Conservation (phyloP, 257 asterid species). For the Scutellaria minor region DNA sequence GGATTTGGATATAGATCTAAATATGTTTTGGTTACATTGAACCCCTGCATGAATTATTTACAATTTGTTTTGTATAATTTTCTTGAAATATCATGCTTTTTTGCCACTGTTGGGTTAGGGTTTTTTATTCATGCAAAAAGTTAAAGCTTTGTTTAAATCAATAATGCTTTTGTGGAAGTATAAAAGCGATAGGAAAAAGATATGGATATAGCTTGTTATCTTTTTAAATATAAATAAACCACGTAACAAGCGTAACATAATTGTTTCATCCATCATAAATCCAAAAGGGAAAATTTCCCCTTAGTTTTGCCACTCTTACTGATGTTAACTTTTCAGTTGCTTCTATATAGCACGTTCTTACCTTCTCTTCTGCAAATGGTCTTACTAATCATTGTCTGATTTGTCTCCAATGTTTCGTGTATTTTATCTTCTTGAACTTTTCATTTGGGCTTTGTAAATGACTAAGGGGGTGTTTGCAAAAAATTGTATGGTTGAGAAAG, state of each 20-base stretch:
- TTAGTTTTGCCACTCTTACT: slow-evolving; percentile 16
- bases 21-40: not conserved
- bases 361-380: not conserved
- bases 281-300: not conserved
- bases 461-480: no score
- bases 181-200: not conserved
- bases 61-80: not conserved
- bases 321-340: slow-evolving; percentile 13
- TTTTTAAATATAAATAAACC: not conserved
- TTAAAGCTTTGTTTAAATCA: not conserved
- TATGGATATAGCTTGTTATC: not conserved
- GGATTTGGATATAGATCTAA: slow-evolving; percentile 1
- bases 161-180: not conserved
- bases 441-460: not conserved
- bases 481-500: no score
- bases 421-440: no score
- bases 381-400: not conserved
- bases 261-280: not conserved
- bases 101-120: not conserved
- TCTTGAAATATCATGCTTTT: not conserved
- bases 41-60: not conserved
- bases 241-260: not conserved
- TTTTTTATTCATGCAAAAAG: not conserved
- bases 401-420: not conserved
- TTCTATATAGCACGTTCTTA: not conserved